Evolutionary conservation across 768 basidiomycete genomes (phyloP).

Genomic region (Lactarius trivialis): DNA sequence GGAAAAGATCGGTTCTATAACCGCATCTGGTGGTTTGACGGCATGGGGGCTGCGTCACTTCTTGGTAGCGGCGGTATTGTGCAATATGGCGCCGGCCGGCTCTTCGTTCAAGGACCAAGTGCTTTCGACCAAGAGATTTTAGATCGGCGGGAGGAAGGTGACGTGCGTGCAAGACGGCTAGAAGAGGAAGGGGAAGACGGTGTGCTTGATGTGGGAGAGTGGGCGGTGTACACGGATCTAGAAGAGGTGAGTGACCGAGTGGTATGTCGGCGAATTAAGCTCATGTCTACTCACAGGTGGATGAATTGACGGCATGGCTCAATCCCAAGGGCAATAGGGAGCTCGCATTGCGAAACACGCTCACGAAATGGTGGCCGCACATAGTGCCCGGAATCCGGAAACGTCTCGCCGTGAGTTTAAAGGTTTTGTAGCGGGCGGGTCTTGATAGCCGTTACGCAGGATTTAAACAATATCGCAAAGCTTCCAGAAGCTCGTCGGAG

Average conservation of each 20-base stretch:
- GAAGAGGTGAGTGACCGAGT: slow-evolving; percentile 66
- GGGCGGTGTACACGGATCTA: slow-evolving; percentile 83
- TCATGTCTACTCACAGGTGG: slow-evolving; percentile 46
- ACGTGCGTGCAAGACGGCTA: slow-evolving; percentile 50
- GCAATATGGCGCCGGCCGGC: slow-evolving; percentile 80
- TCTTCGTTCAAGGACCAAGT: slow-evolving; percentile 91
- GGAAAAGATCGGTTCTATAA: slow-evolving; percentile 94
- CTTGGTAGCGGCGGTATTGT: slow-evolving; percentile 72
- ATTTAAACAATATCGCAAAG: slow-evolving; percentile 60
- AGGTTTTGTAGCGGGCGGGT: background rate
- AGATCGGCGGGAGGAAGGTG: slow-evolving; percentile 47
- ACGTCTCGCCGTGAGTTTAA: slow-evolving; percentile 57
- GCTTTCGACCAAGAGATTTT: slow-evolving; percentile 73
- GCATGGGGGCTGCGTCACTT: slow-evolving; percentile 79
- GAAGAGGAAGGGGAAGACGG: slow-evolving; percentile 81
- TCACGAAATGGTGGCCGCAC: slow-evolving; percentile 82
- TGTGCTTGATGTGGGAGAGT: slow-evolving; percentile 67
- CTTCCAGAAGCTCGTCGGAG: slow-evolving; percentile 78
- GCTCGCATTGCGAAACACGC: slow-evolving; percentile 62
- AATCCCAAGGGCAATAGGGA: slow-evolving; percentile 91
- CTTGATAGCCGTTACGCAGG: slow-evolving; percentile 37
- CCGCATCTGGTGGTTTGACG: slow-evolving; percentile 98
- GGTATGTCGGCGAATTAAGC: background rate
- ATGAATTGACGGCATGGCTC: slow-evolving; percentile 81
- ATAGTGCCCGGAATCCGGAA: slow-evolving; percentile 73